Evolutionary conservation across 441 rosid genomes (phyloP), one percentile per base, ranked within the genome.

Genomic region (Bocquillonia castaneifolia): DNA sequence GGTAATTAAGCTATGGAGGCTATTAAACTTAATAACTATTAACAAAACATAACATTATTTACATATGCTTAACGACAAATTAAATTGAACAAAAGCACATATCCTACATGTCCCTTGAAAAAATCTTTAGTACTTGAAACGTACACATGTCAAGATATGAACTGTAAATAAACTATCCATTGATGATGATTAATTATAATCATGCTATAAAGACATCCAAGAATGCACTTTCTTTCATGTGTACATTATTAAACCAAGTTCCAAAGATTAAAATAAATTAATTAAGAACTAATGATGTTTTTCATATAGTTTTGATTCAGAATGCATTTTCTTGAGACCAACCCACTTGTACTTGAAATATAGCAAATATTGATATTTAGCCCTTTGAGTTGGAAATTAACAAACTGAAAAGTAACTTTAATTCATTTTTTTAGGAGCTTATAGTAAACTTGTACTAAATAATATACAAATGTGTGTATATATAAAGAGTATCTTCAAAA

Each of bases 251-350:
- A 42, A 74, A 76, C 45, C 56, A 51, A 67, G 72, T 67, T 56
- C 28, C 14, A 5, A 25, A 13, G n/a, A 29, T 7, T 45, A 51
- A 53, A 63, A 53, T 54, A 47, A n/a, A n/a, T n/a, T n/a, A n/a
- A n/a, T n/a, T n/a, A 56, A 58, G 63, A 51, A 29, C n/a, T 74
- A 62, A 72, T 75, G 69, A 82, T 73, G 64, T 36, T 53, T 66
- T 61, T 60, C 66, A 40, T 55, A 20, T 52, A 42, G 6, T 9
- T 45, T 0, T 3, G n/a, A 5, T 17, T 5, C 1, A 45, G 66
- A 82, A 82, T 77, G 79, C 79, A 76, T 67, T 80, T 80, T 77
- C 81, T 83, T 75, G 84, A 79, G 87, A 79, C 83, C 74, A 68
- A 28, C 70, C 72, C 80, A 45, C 13, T 50, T 75, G 77, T 72